A percentile compares a stretch with the other conserved stretches of the same genome.
phyloP scores from a whole-genome alignment of 2,329 filamentous ascomycete genomes.

The Botrytis squamosa region DNA sequence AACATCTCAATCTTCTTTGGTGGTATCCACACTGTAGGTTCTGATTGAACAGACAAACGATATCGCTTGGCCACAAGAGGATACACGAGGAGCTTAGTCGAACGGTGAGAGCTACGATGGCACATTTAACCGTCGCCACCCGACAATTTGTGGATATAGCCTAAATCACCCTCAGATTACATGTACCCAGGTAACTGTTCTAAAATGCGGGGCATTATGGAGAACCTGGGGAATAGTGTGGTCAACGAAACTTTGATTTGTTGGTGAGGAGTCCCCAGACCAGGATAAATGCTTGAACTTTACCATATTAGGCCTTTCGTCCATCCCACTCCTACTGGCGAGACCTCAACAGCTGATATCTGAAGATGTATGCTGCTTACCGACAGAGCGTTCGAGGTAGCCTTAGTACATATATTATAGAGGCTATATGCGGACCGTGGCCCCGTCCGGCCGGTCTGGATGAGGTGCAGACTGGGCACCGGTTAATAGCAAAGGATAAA shows the following conservation, averaged over 20 bases:
- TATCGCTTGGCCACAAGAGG: conserved; percentile 3
- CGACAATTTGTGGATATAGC: neutral
- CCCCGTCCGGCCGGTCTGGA: conserved; percentile 10
- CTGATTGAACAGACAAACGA: neutral
- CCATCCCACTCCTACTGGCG: neutral
- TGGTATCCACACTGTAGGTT: neutral
- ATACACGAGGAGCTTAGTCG: conserved; percentile 15
- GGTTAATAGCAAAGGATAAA: conserved; percentile 10
- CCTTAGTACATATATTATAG: neutral
- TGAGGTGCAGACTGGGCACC: neutral
- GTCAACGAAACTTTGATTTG: neutral
- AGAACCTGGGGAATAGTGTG: conserved; percentile 18
- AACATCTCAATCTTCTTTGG: neutral
- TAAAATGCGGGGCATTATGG: conserved; percentile 6
- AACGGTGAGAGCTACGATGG: conserved; percentile 11
- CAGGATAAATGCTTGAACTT: neutral
- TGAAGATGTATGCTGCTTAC: neutral
- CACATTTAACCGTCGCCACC: conserved; percentile 15
- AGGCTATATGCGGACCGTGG: conserved; percentile 7
- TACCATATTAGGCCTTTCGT: neutral
- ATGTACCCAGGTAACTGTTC: neutral
- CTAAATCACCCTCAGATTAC: neutral
- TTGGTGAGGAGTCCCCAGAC: conserved; percentile 5
- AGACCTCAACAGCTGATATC: conserved; percentile 4
- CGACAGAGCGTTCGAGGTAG: conserved; percentile 12